phyloP scores from a whole-genome alignment of 495 filamentous ascomycete species.

The Hypoxylon subgilvum region DNA sequence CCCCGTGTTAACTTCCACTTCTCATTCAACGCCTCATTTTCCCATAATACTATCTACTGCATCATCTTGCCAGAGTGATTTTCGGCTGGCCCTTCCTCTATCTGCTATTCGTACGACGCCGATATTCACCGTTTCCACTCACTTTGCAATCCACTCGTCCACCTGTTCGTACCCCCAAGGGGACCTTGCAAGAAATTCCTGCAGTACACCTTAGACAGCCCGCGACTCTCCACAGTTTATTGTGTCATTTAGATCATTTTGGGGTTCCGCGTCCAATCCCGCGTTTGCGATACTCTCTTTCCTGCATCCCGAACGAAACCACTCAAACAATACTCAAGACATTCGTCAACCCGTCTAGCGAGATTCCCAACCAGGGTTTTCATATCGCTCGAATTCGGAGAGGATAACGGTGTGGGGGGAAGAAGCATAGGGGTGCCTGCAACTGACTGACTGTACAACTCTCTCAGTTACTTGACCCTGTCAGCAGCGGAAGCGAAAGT shows the following conservation, averaged over 20 bases:
- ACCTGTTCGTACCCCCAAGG: too few relatives aligned
- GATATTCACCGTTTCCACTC: constrained; percentile 7
- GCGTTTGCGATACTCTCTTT: constrained; percentile 33
- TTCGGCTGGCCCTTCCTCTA: constrained; percentile 31
- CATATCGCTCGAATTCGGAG: constrained; percentile 13
- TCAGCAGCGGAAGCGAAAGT: constrained; percentile 26
- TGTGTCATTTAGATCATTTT: constrained; percentile 34
- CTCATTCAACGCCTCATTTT: constrained; percentile 20
- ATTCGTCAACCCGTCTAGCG: constrained; percentile 34
- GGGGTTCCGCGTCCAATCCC: constrained; percentile 35
- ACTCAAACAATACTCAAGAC: constrained; percentile 25
- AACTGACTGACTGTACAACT: constrained; percentile 23
- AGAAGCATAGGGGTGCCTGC: neutral
- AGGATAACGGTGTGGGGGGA: constrained; percentile 15
- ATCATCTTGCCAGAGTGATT: constrained; percentile 1
- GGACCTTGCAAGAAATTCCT: too few relatives aligned
- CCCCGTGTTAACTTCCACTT: constrained; percentile 28
- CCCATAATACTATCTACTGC: neutral
- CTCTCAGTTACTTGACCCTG: neutral
- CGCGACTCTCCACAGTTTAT: constrained; percentile 38
- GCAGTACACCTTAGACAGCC: constrained; percentile 29
- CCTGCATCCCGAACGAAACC: constrained; percentile 28
- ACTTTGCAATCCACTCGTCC: neutral
- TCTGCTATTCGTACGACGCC: constrained; percentile 4
- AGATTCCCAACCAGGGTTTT: constrained; percentile 17